These are phyloP conservation scores for Proliferodiscus dingleyae DNA, from an alignment of 2,329 filamentous ascomycete genomes.

Conservation along the genomic window DNA sequence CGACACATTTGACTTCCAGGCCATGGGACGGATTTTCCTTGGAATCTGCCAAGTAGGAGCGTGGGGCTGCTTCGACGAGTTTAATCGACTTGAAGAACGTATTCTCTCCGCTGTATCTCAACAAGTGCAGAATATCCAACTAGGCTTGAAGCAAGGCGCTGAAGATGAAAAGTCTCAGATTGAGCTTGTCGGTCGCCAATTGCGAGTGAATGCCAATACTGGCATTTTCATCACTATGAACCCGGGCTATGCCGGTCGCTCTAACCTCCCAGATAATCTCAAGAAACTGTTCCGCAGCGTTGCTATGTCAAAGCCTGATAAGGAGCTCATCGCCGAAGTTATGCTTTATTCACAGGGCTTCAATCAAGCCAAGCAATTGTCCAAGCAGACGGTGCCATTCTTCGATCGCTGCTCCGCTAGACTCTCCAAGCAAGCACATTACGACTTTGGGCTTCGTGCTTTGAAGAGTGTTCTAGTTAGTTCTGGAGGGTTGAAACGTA, in stretches of 20 bases:
- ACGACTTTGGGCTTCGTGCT: conserved; percentile 96
- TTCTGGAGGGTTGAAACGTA: conserved; percentile 91
- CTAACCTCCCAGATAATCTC: conserved; percentile 95
- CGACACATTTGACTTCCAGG: conserved; percentile 99
- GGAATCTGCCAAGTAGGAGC: conserved; percentile 98
- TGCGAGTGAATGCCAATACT: conserved; percentile 86
- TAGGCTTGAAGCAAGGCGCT: conserved; percentile 80
- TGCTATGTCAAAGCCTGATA: conserved; percentile 99
- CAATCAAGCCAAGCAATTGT: conserved; percentile 88
- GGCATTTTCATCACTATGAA: conserved; percentile 99
- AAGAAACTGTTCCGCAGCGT: conserved; percentile 99
- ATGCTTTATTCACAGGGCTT: conserved; percentile 99
- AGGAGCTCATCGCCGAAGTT: conserved; percentile 98
- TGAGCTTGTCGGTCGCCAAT: conserved; percentile 85
- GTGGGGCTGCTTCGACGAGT: conserved; percentile 99
- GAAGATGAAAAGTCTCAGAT: conserved; percentile 84
- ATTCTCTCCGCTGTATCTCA: conserved; percentile 98
- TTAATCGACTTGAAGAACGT: conserved; percentile 96
- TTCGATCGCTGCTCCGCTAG: conserved; percentile 82
- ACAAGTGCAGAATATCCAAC: conserved; percentile 98
- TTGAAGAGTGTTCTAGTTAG: conserved; percentile 98
- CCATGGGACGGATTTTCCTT: conserved; percentile 98
- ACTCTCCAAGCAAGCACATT: conserved; percentile 95
- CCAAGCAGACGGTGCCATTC: conserved; percentile 95
- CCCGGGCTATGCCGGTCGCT: conserved; percentile 95